Evolutionary conservation across 2,329 filamentous ascomycete species (phyloP), one percentile per base, ranked within the genome.

Genomic region (Chlorencoelia australis): DNA sequence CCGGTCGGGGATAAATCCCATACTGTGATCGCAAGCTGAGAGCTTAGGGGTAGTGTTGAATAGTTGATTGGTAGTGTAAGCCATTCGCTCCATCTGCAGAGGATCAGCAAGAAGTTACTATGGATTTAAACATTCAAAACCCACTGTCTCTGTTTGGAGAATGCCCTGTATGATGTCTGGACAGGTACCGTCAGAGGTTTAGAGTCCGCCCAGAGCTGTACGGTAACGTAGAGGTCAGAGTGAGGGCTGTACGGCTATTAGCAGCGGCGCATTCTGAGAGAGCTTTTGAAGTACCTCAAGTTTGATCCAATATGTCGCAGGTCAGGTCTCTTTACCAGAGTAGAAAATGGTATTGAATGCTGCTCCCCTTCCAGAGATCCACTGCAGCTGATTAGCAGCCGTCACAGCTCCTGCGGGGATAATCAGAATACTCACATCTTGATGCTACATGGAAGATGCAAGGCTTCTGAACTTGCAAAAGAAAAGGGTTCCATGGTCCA

Each of bases 31-130:
- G 88, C 88, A 22, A 98, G 70, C 53, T 85, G 82, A 2, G 88
- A 78, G 51, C 86, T 84, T 28, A 79, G 66, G 1, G 91, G 88
- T 1, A 94, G 72, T 40, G 82, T 80, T 43, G 83, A 79, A 59
- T 95, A 91, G 4, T 78, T 73, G 43, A 96, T 77, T 1, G 91
- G 89, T 25, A 98, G 66, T 20, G 81, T 77, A 18, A 98, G 73
- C 91, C 93, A 98, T 64, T 96, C 89, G 57, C 94, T 94, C 91
- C 91, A 95, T 55, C 77, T 78, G 53, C n/a, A n/a, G 22, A n/a
- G 31, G 2, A 15, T 54, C 28, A 55, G 48, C 29, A 22, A 25
- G n/a, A n/a, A n/a, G 10, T 17, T 14, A 17, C 9, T 19, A 10
- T 5, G 19, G 16, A n/a, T 26, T 15, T 7, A 18, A n/a, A 4